phyloP scores from a whole-genome alignment of 2,329 filamentous ascomycete species.

The Pseudopithomyces chartarum region DNA sequence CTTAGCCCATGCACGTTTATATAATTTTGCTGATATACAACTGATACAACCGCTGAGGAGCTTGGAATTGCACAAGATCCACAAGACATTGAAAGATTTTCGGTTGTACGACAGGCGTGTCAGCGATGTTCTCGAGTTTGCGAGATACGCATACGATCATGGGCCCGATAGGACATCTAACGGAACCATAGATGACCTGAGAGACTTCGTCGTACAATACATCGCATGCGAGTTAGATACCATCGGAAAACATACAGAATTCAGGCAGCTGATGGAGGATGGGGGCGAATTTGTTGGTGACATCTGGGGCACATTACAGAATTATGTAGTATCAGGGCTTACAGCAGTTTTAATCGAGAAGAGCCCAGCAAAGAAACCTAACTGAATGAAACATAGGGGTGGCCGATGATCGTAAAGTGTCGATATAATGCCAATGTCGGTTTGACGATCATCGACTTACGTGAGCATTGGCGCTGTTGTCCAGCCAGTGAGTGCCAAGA shows the following conservation, averaged over 20 bases:
- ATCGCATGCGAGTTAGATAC: constrained; percentile 24
- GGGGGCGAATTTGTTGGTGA: constrained; percentile 33
- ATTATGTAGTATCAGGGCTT: too few species aligned
- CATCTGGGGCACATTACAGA: constrained; percentile 20
- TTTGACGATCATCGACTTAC: too few species aligned
- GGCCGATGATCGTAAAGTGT: too few species aligned
- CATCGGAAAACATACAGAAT: constrained; percentile 21
- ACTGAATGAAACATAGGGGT: too few species aligned
- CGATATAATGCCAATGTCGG: too few species aligned
- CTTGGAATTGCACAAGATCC: constrained; percentile 11
- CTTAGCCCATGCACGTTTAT: constrained; percentile 22
- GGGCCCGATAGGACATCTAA: not conserved
- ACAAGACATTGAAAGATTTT: constrained; percentile 11
- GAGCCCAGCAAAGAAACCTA: too few species aligned
- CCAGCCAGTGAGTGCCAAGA: too few species aligned
- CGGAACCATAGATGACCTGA: constrained; percentile 23
- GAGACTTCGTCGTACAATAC: constrained; percentile 28
- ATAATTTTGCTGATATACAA: constrained; percentile 7
- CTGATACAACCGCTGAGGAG: constrained; percentile 10
- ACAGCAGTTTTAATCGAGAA: too few species aligned
- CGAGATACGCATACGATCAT: constrained; percentile 7
- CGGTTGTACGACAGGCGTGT: constrained; percentile 2
- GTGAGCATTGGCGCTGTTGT: too few species aligned
- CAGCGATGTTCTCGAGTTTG: constrained; percentile 10
- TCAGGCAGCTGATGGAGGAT: constrained; percentile 20